phyloP scores from a whole-genome alignment of 257 asterid species.

The Penstemon davidsonii region DNA sequence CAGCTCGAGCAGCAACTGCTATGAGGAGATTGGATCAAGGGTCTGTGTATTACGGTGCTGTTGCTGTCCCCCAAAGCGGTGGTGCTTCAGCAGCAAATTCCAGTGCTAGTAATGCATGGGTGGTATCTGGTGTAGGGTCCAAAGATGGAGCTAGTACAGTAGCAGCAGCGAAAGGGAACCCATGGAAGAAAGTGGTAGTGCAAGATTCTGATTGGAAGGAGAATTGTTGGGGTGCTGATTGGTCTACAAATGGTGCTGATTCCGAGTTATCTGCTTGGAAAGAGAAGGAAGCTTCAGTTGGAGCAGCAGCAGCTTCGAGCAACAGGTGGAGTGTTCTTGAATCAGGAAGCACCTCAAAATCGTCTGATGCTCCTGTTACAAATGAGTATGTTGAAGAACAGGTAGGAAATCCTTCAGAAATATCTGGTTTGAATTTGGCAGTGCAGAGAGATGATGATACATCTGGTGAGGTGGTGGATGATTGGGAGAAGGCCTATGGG shows the following conservation, averaged over 20 bases:
- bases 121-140: slow-evolving; percentile 33
- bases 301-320: slow-evolving; percentile 41
- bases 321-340: slow-evolving; percentile 79
- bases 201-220: slow-evolving; percentile 59
- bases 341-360: slow-evolving; percentile 46
- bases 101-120: slow-evolving; percentile 56
- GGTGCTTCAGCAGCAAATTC: slow-evolving; percentile 36
- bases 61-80: slow-evolving; percentile 50
- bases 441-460: slow-evolving; percentile 29
- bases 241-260: slow-evolving; percentile 48
- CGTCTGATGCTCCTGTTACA: slow-evolving; percentile 31
- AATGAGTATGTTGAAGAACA: slow-evolving; percentile 31
- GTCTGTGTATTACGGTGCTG: slow-evolving; percentile 84
- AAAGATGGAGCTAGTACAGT: slow-evolving; percentile 41
- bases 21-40: slow-evolving; percentile 99
- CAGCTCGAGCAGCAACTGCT: slow-evolving; percentile 93
- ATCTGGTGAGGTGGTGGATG: slow-evolving; percentile 69
- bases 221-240: slow-evolving; percentile 66
- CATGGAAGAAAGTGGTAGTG: slow-evolving; percentile 74
- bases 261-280: slow-evolving; percentile 35
- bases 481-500: slow-evolving; percentile 86
- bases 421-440: slow-evolving; percentile 23
- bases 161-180: slow-evolving; percentile 50
- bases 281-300: slow-evolving; percentile 42
- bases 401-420: slow-evolving; percentile 31